phyloP scores from a whole-genome alignment of 345 rosid genomes.

The Sisymbrium altissimum region DNA sequence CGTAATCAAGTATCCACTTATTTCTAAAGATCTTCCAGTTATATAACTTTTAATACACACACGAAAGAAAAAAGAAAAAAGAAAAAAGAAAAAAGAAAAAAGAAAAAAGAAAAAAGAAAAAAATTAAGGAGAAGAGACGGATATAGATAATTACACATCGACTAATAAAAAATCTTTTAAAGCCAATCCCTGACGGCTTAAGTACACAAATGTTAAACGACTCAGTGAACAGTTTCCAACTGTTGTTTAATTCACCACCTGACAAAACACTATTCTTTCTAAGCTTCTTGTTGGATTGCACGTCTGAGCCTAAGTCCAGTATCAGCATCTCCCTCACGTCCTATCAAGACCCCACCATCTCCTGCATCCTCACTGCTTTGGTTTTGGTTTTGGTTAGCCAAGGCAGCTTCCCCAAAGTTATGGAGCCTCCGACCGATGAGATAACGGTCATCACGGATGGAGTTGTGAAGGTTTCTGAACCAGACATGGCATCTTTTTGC shows the following conservation, averaged over 20 bases:
- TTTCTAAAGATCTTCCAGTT: neutral
- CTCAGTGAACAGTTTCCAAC: neutral
- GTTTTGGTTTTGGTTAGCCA: conserved; percentile 29
- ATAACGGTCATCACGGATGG: conserved; percentile 92
- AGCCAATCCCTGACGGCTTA: conserved; percentile 5
- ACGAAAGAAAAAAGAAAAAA: neutral
- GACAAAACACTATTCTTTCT: conserved; percentile 11
- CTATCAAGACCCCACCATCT: conserved; percentile 36
- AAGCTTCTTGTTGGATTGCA: conserved; percentile 38
- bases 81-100: neutral
- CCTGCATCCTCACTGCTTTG: conserved; percentile 31
- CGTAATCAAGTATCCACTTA: neutral
- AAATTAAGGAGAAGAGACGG: neutral
- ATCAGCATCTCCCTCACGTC: conserved; percentile 44
- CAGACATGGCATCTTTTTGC: conserved; percentile 86
- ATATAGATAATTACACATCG: conserved; percentile 28
- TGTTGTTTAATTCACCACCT: neutral
- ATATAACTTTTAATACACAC: neutral
- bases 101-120: neutral
- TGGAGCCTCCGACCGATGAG: conserved; percentile 95
- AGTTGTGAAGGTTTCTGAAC: conserved; percentile 99
- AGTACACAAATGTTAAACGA: conserved; percentile 15
- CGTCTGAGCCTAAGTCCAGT: conserved; percentile 61
- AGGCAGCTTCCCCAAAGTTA: conserved; percentile 63
- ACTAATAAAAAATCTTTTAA: conserved; percentile 4